A percentile compares a stretch with the other conserved stretches of the same genome.
Conservation (phyloP, 768 basidiomycete genomes). For the Thelephora ganbajun region DNA sequence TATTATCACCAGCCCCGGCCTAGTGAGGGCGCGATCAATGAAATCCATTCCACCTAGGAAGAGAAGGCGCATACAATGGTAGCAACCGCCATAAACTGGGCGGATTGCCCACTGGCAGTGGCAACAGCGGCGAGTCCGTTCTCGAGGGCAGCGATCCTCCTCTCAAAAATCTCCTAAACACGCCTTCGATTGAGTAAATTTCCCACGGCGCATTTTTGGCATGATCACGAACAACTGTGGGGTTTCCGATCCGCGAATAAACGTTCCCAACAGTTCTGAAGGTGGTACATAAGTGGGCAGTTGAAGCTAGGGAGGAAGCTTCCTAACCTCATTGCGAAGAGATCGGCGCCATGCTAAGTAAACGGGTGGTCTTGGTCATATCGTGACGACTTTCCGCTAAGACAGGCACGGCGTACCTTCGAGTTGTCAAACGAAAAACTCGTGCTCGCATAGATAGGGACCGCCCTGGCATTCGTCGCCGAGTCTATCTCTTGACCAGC, state of each 20-base stretch:
- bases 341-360: conserved; percentile 51
- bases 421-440: conserved; percentile 65
- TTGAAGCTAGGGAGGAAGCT: neutral
- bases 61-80: conserved; percentile 28
- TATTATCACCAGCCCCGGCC: conserved; percentile 52
- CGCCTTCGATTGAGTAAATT: neutral
- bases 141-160: conserved; percentile 69
- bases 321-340: conserved; percentile 49
- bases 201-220: too few relatives aligned
- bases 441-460: conserved; percentile 65
- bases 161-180: conserved; percentile 60
- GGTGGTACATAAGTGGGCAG: neutral
- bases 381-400: neutral
- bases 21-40: conserved; percentile 28
- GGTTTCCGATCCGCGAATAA: conserved; percentile 58
- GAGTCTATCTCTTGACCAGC: conserved; percentile 56
- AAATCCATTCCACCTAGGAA: neutral
- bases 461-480: conserved; percentile 58
- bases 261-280: conserved; percentile 40
- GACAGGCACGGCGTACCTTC: conserved; percentile 24
- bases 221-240: conserved; percentile 36
- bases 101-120: conserved; percentile 59
- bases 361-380: neutral
- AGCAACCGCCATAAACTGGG: conserved; percentile 60
- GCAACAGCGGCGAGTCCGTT: conserved; percentile 68